Evolutionary conservation across 78 protist species (phyloP).

Genomic region (Protostelium mycophagum): DNA sequence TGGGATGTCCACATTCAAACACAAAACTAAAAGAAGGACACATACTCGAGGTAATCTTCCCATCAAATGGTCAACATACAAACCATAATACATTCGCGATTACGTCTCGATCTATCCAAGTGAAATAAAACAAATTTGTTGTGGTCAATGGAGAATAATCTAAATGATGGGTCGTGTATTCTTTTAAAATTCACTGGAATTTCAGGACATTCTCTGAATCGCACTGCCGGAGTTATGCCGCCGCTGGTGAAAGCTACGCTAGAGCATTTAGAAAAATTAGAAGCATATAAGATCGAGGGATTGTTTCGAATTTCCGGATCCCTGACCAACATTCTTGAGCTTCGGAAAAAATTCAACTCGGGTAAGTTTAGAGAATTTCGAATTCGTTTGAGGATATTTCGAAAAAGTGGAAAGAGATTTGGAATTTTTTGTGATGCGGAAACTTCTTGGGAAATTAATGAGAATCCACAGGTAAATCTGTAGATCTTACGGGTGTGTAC

Average conservation of each 20-base stretch:
- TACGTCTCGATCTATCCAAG: not conserved
- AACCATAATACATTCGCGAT: no score
- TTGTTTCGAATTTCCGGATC: not conserved
- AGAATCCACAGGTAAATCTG: not conserved
- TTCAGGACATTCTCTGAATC: not conserved
- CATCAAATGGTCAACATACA: not conserved
- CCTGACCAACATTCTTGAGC: not conserved
- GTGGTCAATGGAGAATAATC: not conserved
- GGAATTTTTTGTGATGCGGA: no score
- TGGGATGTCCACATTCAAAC: not conserved
- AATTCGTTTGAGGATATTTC: no score
- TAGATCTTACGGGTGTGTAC: not conserved
- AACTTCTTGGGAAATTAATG: not conserved
- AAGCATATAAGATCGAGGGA: not conserved
- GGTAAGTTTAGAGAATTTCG: no score
- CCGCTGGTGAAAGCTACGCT: not conserved
- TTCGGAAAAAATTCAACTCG: not conserved
- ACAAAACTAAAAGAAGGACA: not conserved
- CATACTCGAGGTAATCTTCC: not conserved
- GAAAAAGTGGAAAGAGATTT: no score
- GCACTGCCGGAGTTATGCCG: not conserved
- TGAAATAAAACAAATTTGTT: not conserved
- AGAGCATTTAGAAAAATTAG: not conserved
- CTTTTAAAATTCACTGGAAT: no score
- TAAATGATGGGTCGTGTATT: no score